Percentiles rank a stretch among this genome's conserved stretches.
Evolutionary conservation across 768 basidiomycete genomes (phyloP).

Genomic region (Leccinum truebloodii): DNA sequence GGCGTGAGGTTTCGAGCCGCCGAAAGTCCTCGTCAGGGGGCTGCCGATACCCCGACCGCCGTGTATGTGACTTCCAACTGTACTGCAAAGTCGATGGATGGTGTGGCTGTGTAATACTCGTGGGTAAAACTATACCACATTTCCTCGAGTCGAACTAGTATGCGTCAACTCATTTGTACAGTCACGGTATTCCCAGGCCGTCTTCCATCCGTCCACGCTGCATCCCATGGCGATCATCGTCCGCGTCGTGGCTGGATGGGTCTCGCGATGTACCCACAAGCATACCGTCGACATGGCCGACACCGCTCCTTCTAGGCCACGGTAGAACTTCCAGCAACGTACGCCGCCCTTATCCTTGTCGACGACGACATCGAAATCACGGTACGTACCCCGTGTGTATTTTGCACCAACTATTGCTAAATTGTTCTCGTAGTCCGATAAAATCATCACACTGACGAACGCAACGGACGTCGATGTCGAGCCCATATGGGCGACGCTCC

Average conservation of each 20-base stretch:
- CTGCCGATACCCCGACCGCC: too few species aligned
- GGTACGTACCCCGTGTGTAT: constrained; percentile 38
- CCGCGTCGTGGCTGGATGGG: constrained; percentile 24
- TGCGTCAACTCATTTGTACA: too few species aligned
- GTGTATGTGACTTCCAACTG: too few species aligned
- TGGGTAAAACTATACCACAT: too few species aligned
- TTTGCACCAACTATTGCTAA: background rate
- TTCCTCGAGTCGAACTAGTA: too few species aligned
- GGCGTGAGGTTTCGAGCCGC: too few species aligned
- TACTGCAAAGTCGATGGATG: too few species aligned
- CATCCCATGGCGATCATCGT: background rate
- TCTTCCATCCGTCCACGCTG: background rate
- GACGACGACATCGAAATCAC: constrained; percentile 91
- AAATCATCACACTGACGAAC: constrained; percentile 80
- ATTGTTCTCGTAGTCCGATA: constrained; percentile 70
- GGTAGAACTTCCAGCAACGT: constrained; percentile 87
- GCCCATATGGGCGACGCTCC: constrained; percentile 96
- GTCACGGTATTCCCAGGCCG: too few species aligned
- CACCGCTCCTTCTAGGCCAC: constrained; percentile 43
- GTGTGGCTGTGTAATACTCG: too few species aligned
- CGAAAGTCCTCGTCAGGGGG: too few species aligned
- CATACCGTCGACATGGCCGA: background rate
- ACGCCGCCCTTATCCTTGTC: constrained; percentile 91
- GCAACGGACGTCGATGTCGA: constrained; percentile 88
- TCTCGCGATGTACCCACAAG: constrained; percentile 9